phyloP scores from a whole-genome alignment of 2,329 filamentous ascomycete genomes.

The Diaporthe caulivora region DNA sequence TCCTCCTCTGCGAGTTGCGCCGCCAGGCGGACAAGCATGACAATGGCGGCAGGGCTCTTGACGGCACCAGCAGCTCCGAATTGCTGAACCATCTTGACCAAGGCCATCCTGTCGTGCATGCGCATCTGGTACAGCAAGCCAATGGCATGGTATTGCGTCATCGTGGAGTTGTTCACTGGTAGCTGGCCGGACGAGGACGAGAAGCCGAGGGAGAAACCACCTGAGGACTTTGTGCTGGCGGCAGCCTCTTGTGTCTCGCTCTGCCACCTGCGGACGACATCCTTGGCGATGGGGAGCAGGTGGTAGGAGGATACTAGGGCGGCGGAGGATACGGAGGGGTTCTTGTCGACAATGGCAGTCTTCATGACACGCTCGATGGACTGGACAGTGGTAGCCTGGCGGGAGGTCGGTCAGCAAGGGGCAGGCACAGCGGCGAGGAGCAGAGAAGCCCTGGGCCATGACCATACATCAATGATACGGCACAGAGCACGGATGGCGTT shows the following conservation, averaged over 20 bases:
- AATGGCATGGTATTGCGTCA: conserved; percentile 99
- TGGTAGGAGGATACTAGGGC: conserved; percentile 98
- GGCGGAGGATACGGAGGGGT: conserved; percentile 94
- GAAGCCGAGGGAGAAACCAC: conserved; percentile 92
- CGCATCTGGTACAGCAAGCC: conserved; percentile 98
- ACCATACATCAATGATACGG: conserved; percentile 93
- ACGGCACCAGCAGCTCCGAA: conserved; percentile 92
- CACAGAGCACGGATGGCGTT: conserved; percentile 97
- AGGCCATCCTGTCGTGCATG: conserved; percentile 95
- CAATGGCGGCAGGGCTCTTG: conserved; percentile 92
- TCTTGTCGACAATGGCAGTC: conserved; percentile 99
- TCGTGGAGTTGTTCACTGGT: conserved; percentile 92
- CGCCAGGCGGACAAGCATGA: conserved; percentile 92
- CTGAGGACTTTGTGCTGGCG: conserved; percentile 86
- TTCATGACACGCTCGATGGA: conserved; percentile 99
- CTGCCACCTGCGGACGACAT: conserved; percentile 97
- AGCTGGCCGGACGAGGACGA: conserved; percentile 81
- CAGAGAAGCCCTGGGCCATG: conserved; percentile 50
- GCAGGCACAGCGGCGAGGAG: conserved; percentile 15
- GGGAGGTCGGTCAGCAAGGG: conserved; percentile 40
- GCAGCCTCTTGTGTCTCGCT: conserved; percentile 98
- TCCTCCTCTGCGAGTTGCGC: conserved; percentile 97
- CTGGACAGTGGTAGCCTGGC: conserved; percentile 90
- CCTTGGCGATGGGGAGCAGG: conserved; percentile 93
- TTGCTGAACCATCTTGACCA: conserved; percentile 99